Percentiles rank a stretch among this genome's conserved stretches.
These are phyloP conservation scores for Tylopilus sp. DNA, from an alignment of 1,284 basidiomycete genomes.

Conservation along the genomic window DNA sequence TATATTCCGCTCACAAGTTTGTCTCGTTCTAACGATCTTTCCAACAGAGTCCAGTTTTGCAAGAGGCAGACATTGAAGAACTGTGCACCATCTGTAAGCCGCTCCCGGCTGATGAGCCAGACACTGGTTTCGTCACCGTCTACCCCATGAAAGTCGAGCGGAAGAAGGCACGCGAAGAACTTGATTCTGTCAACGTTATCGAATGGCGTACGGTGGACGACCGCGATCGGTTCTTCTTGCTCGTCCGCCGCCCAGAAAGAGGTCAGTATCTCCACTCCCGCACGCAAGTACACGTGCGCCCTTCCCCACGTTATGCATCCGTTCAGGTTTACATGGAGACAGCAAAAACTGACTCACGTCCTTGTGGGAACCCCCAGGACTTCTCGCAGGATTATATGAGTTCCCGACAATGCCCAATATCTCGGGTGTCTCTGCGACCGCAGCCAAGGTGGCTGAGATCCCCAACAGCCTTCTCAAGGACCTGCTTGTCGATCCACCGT, in stretches of 20 bases:
- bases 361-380: conserved; percentile 47
- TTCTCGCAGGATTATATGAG: conserved; percentile 84
- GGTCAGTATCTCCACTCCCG: conserved; percentile 46
- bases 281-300: not conserved
- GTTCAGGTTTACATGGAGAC: not conserved
- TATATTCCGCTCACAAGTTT: not conserved
- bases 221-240: conserved; percentile 59
- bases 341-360: conserved; percentile 3
- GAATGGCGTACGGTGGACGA: conserved; percentile 59
- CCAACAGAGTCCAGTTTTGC: conserved; percentile 7
- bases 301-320: not conserved
- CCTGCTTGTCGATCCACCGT: conserved; percentile 36
- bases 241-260: conserved; percentile 77
- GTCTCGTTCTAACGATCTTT: conserved; percentile 2
- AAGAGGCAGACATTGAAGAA: conserved; percentile 65
- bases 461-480: conserved; percentile 41
- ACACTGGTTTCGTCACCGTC: conserved; percentile 48
- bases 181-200: conserved; percentile 81
- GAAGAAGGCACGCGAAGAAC: conserved; percentile 81
- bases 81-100: conserved; percentile 71
- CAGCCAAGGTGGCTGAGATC: conserved; percentile 36
- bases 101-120: conserved; percentile 38
- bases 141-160: conserved; percentile 88
- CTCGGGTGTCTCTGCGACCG: conserved; percentile 34
- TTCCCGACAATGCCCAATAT: conserved; percentile 66